These are phyloP conservation scores for Mucor indicus DNA, from an alignment of 371 early-diverging fungal genomes.

Conservation along the genomic window DNA sequence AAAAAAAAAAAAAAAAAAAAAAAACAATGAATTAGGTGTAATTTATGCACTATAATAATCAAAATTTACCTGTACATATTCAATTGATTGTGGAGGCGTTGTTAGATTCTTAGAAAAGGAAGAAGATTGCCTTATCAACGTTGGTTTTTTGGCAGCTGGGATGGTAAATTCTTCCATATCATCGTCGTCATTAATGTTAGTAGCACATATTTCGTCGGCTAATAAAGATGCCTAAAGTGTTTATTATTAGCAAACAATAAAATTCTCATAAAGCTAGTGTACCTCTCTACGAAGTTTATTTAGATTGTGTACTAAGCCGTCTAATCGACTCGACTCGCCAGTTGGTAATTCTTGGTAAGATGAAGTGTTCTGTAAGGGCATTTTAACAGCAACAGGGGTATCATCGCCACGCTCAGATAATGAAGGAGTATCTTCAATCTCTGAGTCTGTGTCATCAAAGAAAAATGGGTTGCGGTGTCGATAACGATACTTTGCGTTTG, in stretches of 20 bases:
- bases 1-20: too few species aligned
- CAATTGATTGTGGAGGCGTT: slow-evolving; percentile 7
- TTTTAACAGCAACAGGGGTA: too few species aligned
- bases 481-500: slow-evolving; percentile 1
- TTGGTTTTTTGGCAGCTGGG: not conserved
- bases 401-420: slow-evolving; percentile 1
- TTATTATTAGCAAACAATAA: not conserved
- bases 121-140: not conserved
- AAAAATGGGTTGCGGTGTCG: slow-evolving; percentile 13
- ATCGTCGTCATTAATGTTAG: not conserved
- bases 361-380: not conserved
- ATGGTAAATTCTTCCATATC: not conserved
- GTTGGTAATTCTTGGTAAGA: not conserved
- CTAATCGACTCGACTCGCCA: slow-evolving; percentile 14
- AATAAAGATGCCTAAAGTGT: slow-evolving; percentile 11
- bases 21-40: not conserved
- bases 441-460: slow-evolving; percentile 11
- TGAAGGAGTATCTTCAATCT: slow-evolving; percentile 11
- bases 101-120: not conserved
- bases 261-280: not conserved
- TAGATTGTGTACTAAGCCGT: slow-evolving; percentile 7
- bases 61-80: not conserved
- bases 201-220: slow-evolving; percentile 1
- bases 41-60: not conserved
- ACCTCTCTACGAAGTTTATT: slow-evolving; percentile 15